Base-by-base conservation (phyloP, 345 rosid species). In the Dovyalis caffra region DNA sequence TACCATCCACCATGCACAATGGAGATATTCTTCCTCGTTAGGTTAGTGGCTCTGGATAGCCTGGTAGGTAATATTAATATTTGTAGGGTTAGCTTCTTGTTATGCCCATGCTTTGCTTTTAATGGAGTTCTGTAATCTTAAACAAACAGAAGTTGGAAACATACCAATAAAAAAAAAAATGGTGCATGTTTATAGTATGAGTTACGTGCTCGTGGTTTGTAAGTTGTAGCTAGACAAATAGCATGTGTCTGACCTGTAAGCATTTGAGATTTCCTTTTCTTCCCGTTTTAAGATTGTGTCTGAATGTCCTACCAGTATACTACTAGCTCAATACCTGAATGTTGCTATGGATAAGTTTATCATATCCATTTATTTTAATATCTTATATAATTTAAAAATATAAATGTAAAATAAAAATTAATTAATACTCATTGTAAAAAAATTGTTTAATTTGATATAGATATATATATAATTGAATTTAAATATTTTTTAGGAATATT, bases 41-140 rank as follows among this genome's bases (percentile, higher is more conserved):
- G 87, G 77, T 51, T 62, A 64, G 49, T 77, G 63, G 83, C 79
- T 79, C 74, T 67, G 53, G 72, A 67, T 75, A 75, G 85, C 79
- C 66, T 75, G 72, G 62, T 66, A 76, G 83, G 82, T 76, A 64
- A 71, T 53, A 60, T 49, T 70, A 72, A 71, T 66, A 66, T 66
- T 21, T 70, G 68, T 74, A 83, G 84, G 79, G 16, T 40, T 60
- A 74, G 72, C 45, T 61, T 77, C 69, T 70, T 72, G 72, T 66
- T 60, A 18, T 80, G 80, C 14, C 37, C 37, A 10, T 71, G 69
- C 47, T 66, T 69, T 84, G 77, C 43, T 67, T 72, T n/a, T 51
- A 64, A 69, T 83, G 43, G 69, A 64, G 78, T 71, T 77, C 72
- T 85, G 90, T 87, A 83, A 84, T 83, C 74, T 77, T 68, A 74